Percentiles rank a stretch among this genome's conserved stretches.
Conservation (phyloP, 768 basidiomycete genomes). For the Amanita polypyramis region DNA sequence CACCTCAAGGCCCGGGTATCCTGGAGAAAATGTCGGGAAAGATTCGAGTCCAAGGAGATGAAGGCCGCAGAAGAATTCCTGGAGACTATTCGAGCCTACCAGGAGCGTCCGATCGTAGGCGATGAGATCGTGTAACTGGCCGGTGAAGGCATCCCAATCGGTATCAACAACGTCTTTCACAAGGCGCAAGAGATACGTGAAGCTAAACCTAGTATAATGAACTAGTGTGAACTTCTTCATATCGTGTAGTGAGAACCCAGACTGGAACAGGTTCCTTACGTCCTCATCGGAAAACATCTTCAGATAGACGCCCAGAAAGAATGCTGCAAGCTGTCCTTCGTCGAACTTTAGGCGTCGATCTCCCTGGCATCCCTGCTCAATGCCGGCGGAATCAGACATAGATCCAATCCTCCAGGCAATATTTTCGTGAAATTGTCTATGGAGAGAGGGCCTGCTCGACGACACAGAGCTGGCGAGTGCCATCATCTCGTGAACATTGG, state of each 20-base stretch:
- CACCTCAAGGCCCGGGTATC: constrained; percentile 1
- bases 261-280: constrained; percentile 6
- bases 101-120: constrained; percentile 14
- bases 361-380: not conserved
- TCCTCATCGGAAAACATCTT: constrained; percentile 34
- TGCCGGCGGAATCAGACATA: not conserved
- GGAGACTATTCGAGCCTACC: constrained; percentile 21
- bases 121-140: constrained; percentile 18
- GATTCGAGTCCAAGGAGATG: constrained; percentile 20
- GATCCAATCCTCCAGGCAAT: constrained; percentile 25
- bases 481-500: constrained; percentile 28
- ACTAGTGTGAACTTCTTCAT: constrained; percentile 13
- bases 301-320: constrained; percentile 33
- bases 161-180: constrained; percentile 24
- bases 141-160: constrained; percentile 35
- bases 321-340: constrained; percentile 21
- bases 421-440: constrained; percentile 24
- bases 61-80: constrained; percentile 29
- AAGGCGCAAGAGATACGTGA: constrained; percentile 32
- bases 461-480: constrained; percentile 3
- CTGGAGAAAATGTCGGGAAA: constrained; percentile 5
- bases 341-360: constrained; percentile 13
- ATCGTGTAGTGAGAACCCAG: not conserved
- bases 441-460: not conserved
- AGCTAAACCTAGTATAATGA: constrained; percentile 39